A percentile compares a stretch with the other conserved stretches of the same genome.
Conservation (phyloP, 192 early-diverging fungal genomes). For the Coemansia sp. region DNA sequence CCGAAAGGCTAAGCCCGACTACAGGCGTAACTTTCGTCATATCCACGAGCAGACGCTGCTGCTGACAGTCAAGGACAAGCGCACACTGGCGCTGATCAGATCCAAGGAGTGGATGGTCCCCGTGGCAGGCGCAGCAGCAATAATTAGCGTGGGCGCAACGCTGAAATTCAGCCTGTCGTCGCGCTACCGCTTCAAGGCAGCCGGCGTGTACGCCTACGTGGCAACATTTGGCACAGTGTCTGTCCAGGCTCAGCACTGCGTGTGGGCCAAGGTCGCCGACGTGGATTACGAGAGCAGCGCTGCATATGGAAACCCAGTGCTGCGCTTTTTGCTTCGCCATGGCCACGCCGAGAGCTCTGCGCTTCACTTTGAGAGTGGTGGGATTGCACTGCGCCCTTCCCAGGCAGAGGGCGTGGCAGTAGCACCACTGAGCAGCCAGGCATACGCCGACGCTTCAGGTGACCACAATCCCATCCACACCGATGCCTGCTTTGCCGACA, state of each 20-base stretch:
- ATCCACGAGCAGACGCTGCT: slow-evolving; percentile 83
- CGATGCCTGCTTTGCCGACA: slow-evolving; percentile 92
- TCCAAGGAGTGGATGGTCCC: slow-evolving; percentile 88
- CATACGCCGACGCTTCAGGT: slow-evolving; percentile 85
- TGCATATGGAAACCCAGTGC: slow-evolving; percentile 84
- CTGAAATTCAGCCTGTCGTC: slow-evolving; percentile 56
- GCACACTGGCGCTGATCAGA: slow-evolving; percentile 74
- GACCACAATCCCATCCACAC: slow-evolving; percentile 98
- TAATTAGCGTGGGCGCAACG: slow-evolving; percentile 63
- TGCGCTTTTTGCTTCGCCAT: slow-evolving; percentile 86
- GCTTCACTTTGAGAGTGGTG: slow-evolving; percentile 83
- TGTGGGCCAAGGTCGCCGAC: slow-evolving; percentile 77
- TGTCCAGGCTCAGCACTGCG: slow-evolving; percentile 76
- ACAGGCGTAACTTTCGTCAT: slow-evolving; percentile 83
- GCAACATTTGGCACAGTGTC: slow-evolving; percentile 73
- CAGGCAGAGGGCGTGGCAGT: slow-evolving; percentile 83
- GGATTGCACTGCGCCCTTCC: slow-evolving; percentile 80
- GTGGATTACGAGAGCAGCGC: slow-evolving; percentile 79
- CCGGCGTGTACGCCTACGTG: slow-evolving; percentile 69
- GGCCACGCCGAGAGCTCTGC: slow-evolving; percentile 86
- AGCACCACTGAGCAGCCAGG: slow-evolving; percentile 80
- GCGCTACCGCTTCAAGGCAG: slow-evolving; percentile 57
- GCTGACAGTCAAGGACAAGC: slow-evolving; percentile 71
- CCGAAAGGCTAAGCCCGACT: slow-evolving; percentile 86
- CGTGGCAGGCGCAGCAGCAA: slow-evolving; percentile 31